Evolutionary conservation across 108 stramenopile species (phyloP).

Genomic region (Skeletonema tropicum): DNA sequence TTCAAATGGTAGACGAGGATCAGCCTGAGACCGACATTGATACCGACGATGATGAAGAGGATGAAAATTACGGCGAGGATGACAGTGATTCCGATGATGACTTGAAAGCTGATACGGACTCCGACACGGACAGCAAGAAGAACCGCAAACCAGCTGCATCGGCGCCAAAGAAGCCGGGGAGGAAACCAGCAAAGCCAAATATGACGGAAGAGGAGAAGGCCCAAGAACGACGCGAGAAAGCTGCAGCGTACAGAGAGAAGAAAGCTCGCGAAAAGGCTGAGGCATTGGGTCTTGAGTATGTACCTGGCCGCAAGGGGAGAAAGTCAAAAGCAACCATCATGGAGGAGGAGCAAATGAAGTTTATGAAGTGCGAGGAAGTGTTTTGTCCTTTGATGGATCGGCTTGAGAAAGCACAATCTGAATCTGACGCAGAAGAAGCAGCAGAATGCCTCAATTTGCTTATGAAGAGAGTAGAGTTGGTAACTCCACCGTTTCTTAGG

Average conservation of each 20-base stretch:
- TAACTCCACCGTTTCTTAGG: conserved; percentile 55
- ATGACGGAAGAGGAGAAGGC: conserved; percentile 33
- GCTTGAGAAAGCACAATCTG: conserved; percentile 37
- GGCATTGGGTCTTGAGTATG: conserved; percentile 26
- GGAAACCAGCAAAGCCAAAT: conserved; percentile 23
- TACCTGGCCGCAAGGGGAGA: conserved; percentile 10
- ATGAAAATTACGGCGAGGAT: conserved; percentile 38
- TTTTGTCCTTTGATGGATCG: conserved; percentile 50
- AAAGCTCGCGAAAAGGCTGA: conserved; percentile 24
- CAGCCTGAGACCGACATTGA: conserved; percentile 25
- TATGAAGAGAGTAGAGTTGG: conserved; percentile 30
- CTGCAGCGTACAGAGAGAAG: conserved; percentile 26
- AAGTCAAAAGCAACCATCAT: conserved; percentile 25
- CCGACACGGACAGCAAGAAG: conserved; percentile 3
- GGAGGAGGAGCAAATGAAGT: conserved; percentile 42
- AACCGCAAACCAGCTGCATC: background rate
- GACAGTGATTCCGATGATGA: conserved; percentile 21
- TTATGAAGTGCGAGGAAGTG: conserved; percentile 50
- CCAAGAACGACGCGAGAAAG: conserved; percentile 21
- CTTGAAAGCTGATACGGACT: conserved; percentile 22
- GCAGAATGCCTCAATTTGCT: conserved; percentile 28
- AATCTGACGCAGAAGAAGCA: conserved; percentile 30
- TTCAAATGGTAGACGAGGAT: conserved; percentile 35
- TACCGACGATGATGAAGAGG: conserved; percentile 39
- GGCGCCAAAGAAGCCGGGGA: conserved; percentile 12